A percentile compares a stretch with the other conserved stretches of the same genome.
These are phyloP conservation scores for Exophiala sp. DNA, from an alignment of 2,329 filamentous ascomycete species.

Conservation along the genomic window DNA sequence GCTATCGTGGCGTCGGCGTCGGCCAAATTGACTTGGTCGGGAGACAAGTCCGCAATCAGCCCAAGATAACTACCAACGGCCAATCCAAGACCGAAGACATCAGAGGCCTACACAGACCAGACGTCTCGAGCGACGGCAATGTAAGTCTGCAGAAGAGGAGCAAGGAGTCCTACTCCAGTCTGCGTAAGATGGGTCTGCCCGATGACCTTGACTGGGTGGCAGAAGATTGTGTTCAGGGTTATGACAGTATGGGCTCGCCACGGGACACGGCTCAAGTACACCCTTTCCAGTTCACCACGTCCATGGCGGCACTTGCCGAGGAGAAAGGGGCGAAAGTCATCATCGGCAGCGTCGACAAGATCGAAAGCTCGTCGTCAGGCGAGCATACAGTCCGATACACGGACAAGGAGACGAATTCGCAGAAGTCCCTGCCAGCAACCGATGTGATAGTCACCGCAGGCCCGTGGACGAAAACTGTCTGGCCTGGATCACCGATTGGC, in stretches of 20 bases:
- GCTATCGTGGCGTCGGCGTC: slow-evolving; percentile 75
- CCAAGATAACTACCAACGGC: slow-evolving; percentile 28
- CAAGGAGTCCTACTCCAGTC: slow-evolving; percentile 47
- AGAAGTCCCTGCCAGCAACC: slow-evolving; percentile 54
- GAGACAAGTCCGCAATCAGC: slow-evolving; percentile 26
- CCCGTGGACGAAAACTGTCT: slow-evolving; percentile 57
- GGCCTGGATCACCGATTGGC: slow-evolving; percentile 55
- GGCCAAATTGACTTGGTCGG: slow-evolving; percentile 60
- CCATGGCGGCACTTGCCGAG: slow-evolving; percentile 72
- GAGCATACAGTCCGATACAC: slow-evolving; percentile 56
- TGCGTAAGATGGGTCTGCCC: slow-evolving; percentile 63
- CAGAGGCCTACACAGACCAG: slow-evolving; percentile 16
- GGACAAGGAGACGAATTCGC: slow-evolving; percentile 49
- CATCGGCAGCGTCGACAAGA: slow-evolving; percentile 65
- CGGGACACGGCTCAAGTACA: slow-evolving; percentile 90
- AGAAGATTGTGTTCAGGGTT: slow-evolving; percentile 61
- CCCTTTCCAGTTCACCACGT: slow-evolving; percentile 82
- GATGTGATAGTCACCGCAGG: slow-evolving; percentile 60
- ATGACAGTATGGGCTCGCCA: slow-evolving; percentile 78
- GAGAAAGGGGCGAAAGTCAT: slow-evolving; percentile 66
- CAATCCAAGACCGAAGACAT: slow-evolving; percentile 32
- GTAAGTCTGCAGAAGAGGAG: slow-evolving; percentile 57
- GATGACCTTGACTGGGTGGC: slow-evolving; percentile 82
- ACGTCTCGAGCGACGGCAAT: slow-evolving; percentile 23
- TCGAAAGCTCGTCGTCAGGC: slow-evolving; percentile 37